Evolutionary conservation across 345 rosid species (phyloP), one percentile per base, ranked within the genome.

Genomic region (Citrus mangshanensis): DNA sequence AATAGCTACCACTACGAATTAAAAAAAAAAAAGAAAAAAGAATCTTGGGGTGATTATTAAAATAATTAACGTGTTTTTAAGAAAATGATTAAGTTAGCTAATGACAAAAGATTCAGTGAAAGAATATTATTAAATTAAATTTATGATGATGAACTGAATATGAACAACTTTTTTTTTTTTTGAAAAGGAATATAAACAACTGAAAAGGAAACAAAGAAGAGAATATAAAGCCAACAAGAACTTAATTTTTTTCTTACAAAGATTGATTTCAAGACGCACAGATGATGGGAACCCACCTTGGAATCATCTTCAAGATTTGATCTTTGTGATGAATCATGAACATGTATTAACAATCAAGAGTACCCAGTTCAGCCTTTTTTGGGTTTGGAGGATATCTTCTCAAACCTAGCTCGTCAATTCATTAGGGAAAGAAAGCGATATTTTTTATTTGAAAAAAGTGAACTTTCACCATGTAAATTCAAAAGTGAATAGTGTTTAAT

Each of bases 201-300:
- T 75, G 30, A 0, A 38, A 22, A 64, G 51, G 35, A 32, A 59
- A 3, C 34, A 60, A 38, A 61, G 25, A 25, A 60, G 34, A 8
- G 25, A 24, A 60, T 16, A 7, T n/a, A 24, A 60, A 25, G 55
- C 46, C 10, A 46, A 46, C 21, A 12, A 7, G 9, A 64, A 30
- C 42, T 22, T 4, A 22, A 55, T 5, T 10, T 55, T n/a, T 34
- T 10, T 6, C 9, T 37, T 37, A 24, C 10, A 46, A 46, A 46
- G 18, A 46, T 12, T 46, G 13, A 58, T 58, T 59, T 59, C 55
- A n/a, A 73, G 24, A 19, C 18, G 24, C 34, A 19, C 7, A 37
- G 40, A 59, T 73, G 68, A 74, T 13, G 58, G 27, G 58, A 25
- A 51, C 78, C 78, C 78, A 75, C 78, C 72, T 30, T 51, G 49